Evolutionary conservation across 257 asterid species (phyloP).

Genomic region (Scutellaria minor): DNA sequence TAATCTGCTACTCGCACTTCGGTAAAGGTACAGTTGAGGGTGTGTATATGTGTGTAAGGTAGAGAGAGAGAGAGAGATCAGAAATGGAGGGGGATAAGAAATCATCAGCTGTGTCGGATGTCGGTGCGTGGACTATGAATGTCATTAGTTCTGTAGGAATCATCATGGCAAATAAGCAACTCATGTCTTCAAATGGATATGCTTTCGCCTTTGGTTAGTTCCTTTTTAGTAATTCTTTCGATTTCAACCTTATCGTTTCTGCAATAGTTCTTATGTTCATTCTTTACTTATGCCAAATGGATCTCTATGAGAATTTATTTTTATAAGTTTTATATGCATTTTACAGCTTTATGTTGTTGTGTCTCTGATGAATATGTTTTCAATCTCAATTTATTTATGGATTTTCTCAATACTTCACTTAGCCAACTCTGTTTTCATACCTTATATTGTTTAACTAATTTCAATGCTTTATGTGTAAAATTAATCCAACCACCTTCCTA

Average conservation of each 20-base stretch:
- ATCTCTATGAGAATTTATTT: too few relatives aligned
- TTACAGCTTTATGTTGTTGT: too few relatives aligned
- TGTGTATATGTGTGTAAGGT: too few relatives aligned
- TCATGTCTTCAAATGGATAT: constrained; percentile 80
- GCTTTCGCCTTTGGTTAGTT: constrained; percentile 83
- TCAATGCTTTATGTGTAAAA: background rate
- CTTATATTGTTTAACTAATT: background rate
- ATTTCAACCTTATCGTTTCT: background rate
- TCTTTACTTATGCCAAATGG: too few relatives aligned
- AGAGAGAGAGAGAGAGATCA: background rate
- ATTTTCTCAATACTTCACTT: background rate
- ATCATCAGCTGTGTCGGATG: constrained; percentile 71
- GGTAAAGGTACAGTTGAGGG: too few relatives aligned
- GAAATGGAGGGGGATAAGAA: constrained; percentile 80
- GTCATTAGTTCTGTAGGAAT: constrained; percentile 92
- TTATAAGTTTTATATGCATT: too few relatives aligned
- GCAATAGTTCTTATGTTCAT: background rate
- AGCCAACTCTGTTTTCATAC: constrained; percentile 2
- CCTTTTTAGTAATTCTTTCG: background rate
- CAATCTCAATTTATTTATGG: too few relatives aligned
- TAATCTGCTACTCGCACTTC: constrained; percentile 3
- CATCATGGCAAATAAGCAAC: constrained; percentile 95
- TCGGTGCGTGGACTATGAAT: constrained; percentile 99
- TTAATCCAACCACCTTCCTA: background rate
- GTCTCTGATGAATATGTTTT: too few relatives aligned